Base-by-base conservation (phyloP, 257 asterid species). In the Solanum phureja region DNA sequence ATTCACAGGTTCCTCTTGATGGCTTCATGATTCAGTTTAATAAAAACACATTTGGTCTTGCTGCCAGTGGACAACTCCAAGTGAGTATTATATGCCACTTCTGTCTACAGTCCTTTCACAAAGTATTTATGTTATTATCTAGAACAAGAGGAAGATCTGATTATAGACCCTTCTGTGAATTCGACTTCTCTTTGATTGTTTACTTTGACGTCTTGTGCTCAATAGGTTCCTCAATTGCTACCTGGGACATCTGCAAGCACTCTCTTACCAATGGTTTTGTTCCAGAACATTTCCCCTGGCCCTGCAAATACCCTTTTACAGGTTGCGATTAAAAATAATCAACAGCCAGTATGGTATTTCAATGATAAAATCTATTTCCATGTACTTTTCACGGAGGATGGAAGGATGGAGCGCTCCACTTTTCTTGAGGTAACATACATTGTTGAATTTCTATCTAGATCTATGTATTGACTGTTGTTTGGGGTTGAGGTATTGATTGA, bases 11-110 rank as follows among this genome's bases (percentile, higher is more conserved):
- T 87, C 92, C 98, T 42, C 97, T 97, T 86, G 99, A 97, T 89
- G 99, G 99, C 56, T 97, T 97, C 86, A 94, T 97, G 99, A 96
- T 97, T 91, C 99, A 97, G 91, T 97, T 97, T 90, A 97, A 97
- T 94, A 97, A 96, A 94, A 97, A 96, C 90, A 94, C 99, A 35
- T 95, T 97, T 90, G 99, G 99, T 86, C 98, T 97, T 85, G 98
- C 99, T 29, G 97, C 99, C 84, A 94, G 93, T 87, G 98, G 91
- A 87, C 97, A 98, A 58, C 95, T 97, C 90, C 98, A 94, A 99
- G 99, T 97, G 90, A 71, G 86, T 89, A 24, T 66, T 33, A 60
- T 87, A 81, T n/a, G 71, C 79, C 81, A 33, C 76, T 33, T 76
- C 23, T 18, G 16, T 44, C 64, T 66, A 18, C 19, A 72, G 46